Evolutionary conservation across 257 asterid genomes (phyloP).

Genomic region (Capsicum baccatum): DNA sequence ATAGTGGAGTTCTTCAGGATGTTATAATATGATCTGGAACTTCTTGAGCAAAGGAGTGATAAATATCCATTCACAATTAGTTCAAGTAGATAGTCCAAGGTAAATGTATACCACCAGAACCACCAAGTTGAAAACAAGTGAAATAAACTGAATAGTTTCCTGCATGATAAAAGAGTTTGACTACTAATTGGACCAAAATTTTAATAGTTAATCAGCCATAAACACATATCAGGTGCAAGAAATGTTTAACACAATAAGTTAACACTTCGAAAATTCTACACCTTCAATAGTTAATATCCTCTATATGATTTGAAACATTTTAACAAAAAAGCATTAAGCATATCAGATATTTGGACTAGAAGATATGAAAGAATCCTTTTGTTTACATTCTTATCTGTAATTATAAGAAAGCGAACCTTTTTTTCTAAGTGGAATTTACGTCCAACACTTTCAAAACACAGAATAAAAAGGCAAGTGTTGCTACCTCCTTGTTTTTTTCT

Average conservation of each 20-base stretch:
- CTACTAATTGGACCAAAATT: not conserved
- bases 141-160: not conserved
- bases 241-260: not conserved
- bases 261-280: not conserved
- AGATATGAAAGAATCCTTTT: not conserved
- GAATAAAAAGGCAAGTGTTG: not conserved
- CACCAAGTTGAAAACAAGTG: not conserved
- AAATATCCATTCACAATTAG: not conserved
- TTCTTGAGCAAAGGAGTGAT: not conserved
- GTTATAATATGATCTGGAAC: not conserved
- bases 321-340: not conserved
- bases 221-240: not conserved
- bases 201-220: not conserved
- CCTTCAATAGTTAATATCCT: not conserved
- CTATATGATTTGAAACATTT: not conserved
- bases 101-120: not conserved
- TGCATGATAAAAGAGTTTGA: not conserved
- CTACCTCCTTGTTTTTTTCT: constrained; percentile 92
- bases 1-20: not conserved
- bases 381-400: not conserved
- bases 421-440: not conserved
- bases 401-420: not conserved
- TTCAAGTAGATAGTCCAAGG: not conserved
- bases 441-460: not conserved
- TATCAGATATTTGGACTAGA: not conserved